Percentiles rank a stretch among this genome's conserved stretches.
Evolutionary conservation across 331 rosid species (phyloP).

Genomic region (Ulmus americana): DNA sequence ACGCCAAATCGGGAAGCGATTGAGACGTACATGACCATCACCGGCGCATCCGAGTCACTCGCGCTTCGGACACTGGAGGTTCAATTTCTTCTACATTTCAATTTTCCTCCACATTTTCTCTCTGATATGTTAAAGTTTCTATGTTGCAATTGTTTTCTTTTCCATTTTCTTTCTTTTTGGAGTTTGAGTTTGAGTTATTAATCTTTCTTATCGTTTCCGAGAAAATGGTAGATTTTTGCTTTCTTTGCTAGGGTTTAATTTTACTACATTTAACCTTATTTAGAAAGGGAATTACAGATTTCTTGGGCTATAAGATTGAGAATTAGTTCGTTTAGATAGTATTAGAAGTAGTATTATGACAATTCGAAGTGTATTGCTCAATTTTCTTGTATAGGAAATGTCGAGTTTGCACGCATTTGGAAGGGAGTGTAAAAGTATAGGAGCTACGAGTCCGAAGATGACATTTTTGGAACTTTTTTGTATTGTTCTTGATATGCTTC

Average conservation of each 20-base stretch:
- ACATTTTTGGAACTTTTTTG: background rate
- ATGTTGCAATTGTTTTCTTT: background rate
- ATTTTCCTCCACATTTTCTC: background rate
- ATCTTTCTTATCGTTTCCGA: background rate
- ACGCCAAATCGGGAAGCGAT: conserved; percentile 37
- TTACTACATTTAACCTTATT: background rate
- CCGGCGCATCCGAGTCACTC: conserved; percentile 67
- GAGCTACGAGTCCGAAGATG: background rate
- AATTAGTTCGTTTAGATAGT: background rate
- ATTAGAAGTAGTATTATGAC: background rate
- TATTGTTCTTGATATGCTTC: background rate
- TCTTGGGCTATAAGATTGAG: background rate
- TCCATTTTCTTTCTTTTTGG: background rate
- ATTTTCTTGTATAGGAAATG: background rate
- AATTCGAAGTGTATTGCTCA: background rate
- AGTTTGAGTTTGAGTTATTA: background rate
- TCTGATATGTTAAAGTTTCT: background rate
- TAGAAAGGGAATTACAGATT: background rate
- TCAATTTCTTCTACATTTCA: conserved; percentile 1
- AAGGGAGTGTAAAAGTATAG: background rate
- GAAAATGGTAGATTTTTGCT: background rate
- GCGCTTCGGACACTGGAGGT: conserved; percentile 68
- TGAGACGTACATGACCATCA: conserved; percentile 55
- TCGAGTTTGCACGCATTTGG: background rate
- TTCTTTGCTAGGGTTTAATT: background rate